Percentiles rank a stretch among this genome's conserved stretches.
Evolutionary conservation across 192 early-diverging fungal genomes (phyloP).

Genomic region (Backusella sp.): DNA sequence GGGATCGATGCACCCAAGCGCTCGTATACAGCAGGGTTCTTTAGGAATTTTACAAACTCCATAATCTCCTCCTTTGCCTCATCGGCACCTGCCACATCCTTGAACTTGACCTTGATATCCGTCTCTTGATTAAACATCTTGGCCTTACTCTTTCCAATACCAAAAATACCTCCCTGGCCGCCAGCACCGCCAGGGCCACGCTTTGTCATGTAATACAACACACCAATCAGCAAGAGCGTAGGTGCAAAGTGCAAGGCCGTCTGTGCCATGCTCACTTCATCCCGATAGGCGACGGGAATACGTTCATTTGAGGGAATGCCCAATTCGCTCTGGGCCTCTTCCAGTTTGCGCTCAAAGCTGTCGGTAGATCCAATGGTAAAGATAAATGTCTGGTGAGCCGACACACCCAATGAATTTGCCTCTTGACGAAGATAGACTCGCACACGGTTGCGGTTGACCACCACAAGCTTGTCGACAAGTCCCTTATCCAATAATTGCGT

Average conservation of each 20-base stretch:
- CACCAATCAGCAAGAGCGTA: slow-evolving; percentile 87
- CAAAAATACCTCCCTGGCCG: slow-evolving; percentile 84
- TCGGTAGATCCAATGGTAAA: slow-evolving; percentile 96
- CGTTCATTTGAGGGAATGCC: slow-evolving; percentile 87
- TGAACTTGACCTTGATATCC: slow-evolving; percentile 95
- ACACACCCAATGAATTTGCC: slow-evolving; percentile 42
- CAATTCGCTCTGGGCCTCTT: slow-evolving; percentile 87
- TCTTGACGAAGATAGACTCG: slow-evolving; percentile 76
- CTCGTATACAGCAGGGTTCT: slow-evolving; percentile 91
- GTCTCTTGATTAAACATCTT: slow-evolving; percentile 98
- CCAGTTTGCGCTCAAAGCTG: slow-evolving; percentile 89
- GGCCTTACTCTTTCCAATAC: slow-evolving; percentile 93
- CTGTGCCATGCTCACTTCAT: slow-evolving; percentile 71
- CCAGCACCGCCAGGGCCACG: slow-evolving; percentile 65
- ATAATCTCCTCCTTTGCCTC: slow-evolving; percentile 99
- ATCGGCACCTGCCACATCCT: slow-evolving; percentile 98
- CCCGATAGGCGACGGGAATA: slow-evolving; percentile 89
- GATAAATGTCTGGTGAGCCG: slow-evolving; percentile 45
- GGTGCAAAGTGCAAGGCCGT: slow-evolving; percentile 91
- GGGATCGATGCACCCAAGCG: slow-evolving; percentile 97
- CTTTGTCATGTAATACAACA: slow-evolving; percentile 83
- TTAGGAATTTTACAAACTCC: slow-evolving; percentile 99
- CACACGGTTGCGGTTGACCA: slow-evolving; percentile 86
- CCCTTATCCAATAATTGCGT: slow-evolving; percentile 88
- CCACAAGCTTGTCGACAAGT: slow-evolving; percentile 84